phyloP scores from a whole-genome alignment of 1,284 basidiomycete genomes.

The Melampsora americana region DNA sequence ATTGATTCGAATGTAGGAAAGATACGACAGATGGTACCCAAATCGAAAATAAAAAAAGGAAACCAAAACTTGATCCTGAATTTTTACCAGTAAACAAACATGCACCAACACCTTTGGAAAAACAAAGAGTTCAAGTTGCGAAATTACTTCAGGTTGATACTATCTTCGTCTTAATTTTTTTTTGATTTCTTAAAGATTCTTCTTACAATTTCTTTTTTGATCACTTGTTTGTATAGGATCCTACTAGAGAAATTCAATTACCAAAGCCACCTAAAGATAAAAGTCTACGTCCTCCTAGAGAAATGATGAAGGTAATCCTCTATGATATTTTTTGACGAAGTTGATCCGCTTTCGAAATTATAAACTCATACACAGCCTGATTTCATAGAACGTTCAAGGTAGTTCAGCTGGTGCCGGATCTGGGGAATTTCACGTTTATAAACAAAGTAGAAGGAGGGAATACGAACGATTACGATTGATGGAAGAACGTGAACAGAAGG shows the following conservation, averaged over 20 bases:
- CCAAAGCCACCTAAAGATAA: slow-evolving; percentile 74
- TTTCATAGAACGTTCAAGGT: slow-evolving; percentile 49
- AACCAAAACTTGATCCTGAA: slow-evolving; percentile 35
- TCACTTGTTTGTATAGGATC: slow-evolving; percentile 58
- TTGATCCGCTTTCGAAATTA: no score
- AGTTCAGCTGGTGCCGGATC: slow-evolving; percentile 53
- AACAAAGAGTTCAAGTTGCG: slow-evolving; percentile 72
- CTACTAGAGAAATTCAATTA: slow-evolving; percentile 71
- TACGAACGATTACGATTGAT: slow-evolving; percentile 89
- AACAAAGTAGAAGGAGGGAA: slow-evolving; percentile 85
- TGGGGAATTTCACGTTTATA: slow-evolving; percentile 77
- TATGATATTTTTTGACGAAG: background rate
- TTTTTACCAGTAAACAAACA: slow-evolving; percentile 37
- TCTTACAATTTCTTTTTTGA: background rate
- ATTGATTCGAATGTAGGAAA: background rate
- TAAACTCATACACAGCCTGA: background rate
- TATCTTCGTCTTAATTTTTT: no score
- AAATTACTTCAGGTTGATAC: slow-evolving; percentile 65
- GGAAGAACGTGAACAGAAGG: slow-evolving; percentile 76
- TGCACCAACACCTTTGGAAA: slow-evolving; percentile 63
- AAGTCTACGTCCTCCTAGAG: slow-evolving; percentile 70
- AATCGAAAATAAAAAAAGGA: slow-evolving; percentile 6
- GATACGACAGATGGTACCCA: background rate
- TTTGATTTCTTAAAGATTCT: background rate
- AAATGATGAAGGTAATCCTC: slow-evolving; percentile 89